Evolutionary conservation across 2,329 filamentous ascomycete genomes (phyloP).

Genomic region (Talaromyces islandicus): DNA sequence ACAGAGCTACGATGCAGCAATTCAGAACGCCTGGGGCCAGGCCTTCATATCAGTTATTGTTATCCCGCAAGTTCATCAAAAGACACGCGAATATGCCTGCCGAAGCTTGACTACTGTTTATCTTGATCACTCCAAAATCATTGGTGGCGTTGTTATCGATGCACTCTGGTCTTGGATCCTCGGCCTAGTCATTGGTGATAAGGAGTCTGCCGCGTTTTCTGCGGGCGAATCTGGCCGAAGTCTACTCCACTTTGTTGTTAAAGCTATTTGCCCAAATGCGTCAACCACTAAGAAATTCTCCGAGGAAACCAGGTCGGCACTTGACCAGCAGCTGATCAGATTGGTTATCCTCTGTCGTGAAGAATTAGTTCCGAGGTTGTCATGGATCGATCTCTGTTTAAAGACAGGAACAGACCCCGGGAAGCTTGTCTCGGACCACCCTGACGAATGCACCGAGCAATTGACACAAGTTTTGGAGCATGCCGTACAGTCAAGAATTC

Average conservation of each 20-base stretch:
- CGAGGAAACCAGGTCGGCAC: slow-evolving; percentile 40
- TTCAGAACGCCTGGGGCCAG: slow-evolving; percentile 72
- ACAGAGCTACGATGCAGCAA: slow-evolving; percentile 38
- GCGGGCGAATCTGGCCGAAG: slow-evolving; percentile 60
- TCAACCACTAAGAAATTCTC: slow-evolving; percentile 20
- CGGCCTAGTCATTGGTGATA: slow-evolving; percentile 62
- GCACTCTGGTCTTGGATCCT: slow-evolving; percentile 78
- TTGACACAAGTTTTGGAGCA: slow-evolving; percentile 53
- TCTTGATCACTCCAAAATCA: slow-evolving; percentile 48
- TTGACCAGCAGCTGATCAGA: slow-evolving; percentile 67
- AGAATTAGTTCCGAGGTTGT: slow-evolving; percentile 68
- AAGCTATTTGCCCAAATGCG: slow-evolving; percentile 34
- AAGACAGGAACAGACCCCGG: slow-evolving; percentile 78
- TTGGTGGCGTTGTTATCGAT: slow-evolving; percentile 59
- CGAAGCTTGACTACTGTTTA: slow-evolving; percentile 62
- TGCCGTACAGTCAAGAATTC: slow-evolving; percentile 28
- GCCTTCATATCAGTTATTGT: slow-evolving; percentile 74
- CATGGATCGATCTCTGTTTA: slow-evolving; percentile 87
- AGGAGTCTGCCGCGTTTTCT: slow-evolving; percentile 64
- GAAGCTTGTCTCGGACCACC: slow-evolving; percentile 59
- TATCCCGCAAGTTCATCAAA: slow-evolving; percentile 54
- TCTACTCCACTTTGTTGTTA: slow-evolving; percentile 52
- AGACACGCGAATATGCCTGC: slow-evolving; percentile 58
- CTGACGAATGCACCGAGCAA: slow-evolving; percentile 61
- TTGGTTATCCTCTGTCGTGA: slow-evolving; percentile 72